Evolutionary conservation across 306 rosid genomes (phyloP), one percentile per base, ranked within the genome.

Genomic region (Medicago arabica): DNA sequence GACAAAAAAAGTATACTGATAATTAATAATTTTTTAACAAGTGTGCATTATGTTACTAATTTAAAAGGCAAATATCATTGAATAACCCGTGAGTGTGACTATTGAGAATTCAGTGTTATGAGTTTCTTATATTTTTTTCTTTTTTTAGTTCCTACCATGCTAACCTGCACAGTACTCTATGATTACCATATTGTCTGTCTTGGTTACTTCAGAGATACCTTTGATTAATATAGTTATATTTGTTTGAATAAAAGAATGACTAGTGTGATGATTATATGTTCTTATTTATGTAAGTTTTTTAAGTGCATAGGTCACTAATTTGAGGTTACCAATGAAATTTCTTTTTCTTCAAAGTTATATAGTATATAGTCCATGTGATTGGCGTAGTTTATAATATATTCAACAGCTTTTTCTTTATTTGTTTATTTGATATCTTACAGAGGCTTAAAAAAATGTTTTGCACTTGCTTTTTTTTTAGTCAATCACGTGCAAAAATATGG

Each of bases 381-480:
- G 78, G 77, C 19, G 6, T 59, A 23, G 34, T 18, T 53, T 2
- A 12, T 68, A 75, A 47, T 51, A 43, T 77, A 76, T 61, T 68
- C 19, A 21, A 43, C 83, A 61, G 40, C 75, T 69, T 78, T 75
- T 81, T 57, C 81, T 80, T 75, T 72, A 25, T 82, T 58, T 79
- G 55, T 75, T 76, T 81, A 59, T 75, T 81, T 75, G 39, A 63
- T 81, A 19, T 68, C 21, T 21, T 38, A n/a, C n/a, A n/a, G n/a
- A n/a, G n/a, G n/a, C n/a, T n/a, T 21, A 21, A 1, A 21, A 21
- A 21, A 21, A 23, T 25, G 3, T 1, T 1, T 25, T 3, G 3
- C 28, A 25, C 3, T 3, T 25, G 2, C 1, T 28, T 28, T 28
- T 28, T 28, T 4, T 3, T 3, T 0, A n/a, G 31, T 28, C 0